phyloP scores from a whole-genome alignment of 73 alveolate genomes.

The Blepharisma japonicum region DNA sequence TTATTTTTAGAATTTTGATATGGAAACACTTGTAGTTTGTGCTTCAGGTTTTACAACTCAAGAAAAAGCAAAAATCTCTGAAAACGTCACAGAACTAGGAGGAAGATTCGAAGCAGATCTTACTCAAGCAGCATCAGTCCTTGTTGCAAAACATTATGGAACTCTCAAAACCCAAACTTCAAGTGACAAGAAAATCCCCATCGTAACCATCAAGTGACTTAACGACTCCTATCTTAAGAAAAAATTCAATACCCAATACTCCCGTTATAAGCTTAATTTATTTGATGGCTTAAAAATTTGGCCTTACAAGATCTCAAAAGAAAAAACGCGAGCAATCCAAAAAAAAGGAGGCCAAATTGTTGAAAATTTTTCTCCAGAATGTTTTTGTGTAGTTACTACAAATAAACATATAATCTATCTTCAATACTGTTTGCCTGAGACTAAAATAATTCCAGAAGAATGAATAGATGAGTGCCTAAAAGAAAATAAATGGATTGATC shows the following conservation, averaged over 20 bases:
- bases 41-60: constrained; percentile 27
- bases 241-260: not conserved
- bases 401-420: not conserved
- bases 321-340: not conserved
- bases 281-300: constrained; percentile 6
- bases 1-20: not conserved
- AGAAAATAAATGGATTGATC: constrained; percentile 5
- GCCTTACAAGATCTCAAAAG: not conserved
- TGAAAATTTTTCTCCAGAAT: not conserved
- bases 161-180: constrained; percentile 18
- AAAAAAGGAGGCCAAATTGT: not conserved
- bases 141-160: constrained; percentile 16
- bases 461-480: not conserved
- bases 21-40: not conserved
- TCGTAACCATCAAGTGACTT: not conserved
- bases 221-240: constrained; percentile 4
- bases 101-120: constrained; percentile 13
- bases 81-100: not conserved
- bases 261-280: not conserved
- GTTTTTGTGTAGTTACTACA: not conserved
- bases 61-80: not conserved
- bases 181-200: constrained; percentile 3
- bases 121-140: not conserved
- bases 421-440: constrained; percentile 17
- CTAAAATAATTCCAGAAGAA: not conserved